Base-by-base conservation (phyloP, 345 rosid species). In the Reutealis trisperma region DNA sequence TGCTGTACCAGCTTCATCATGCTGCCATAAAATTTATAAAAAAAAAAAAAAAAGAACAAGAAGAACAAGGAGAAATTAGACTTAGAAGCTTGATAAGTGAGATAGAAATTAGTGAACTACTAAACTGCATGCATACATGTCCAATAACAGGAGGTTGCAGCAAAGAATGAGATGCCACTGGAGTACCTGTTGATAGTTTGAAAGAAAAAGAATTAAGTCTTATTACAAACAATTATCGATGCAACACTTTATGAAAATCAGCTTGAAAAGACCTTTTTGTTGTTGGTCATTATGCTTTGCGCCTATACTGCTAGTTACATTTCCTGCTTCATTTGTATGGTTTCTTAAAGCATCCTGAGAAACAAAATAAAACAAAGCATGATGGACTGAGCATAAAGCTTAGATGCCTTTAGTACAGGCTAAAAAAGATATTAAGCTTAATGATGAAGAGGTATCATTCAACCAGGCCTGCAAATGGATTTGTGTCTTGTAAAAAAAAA, bases 111-210 rank as follows among this genome's bases (percentile, higher is more conserved):
- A 62, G 12, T 21, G 72, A 75, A 60, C 24, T 25, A 73, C 63
- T 45, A 25, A 73, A 15, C 72, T 47, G 74, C 59, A 81, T n/a
- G 54, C 88, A n/a, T 83, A 91, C 96, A 79, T 80, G 86, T 69
- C 34, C 45, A 55, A 54, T 72, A 49, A 79, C 52, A 71, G 45
- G 49, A 71, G 86, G 84, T 63, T n/a, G 79, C 51, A 15, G 63
- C 69, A 63, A 77, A 66, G 68, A 72, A 62, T 55, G 78, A 61
- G 84, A 78, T 4, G 73, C 68, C 25, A 68, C 80, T 52, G 58
- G 70, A 70, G 55, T 42, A 74, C 77, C 91, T 90, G 89, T 76
- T 76, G 74, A 67, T 47, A n/a, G 49, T 76, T 74, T 41, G 22
- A 41, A 67, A 13, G 37, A 64, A 71, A 79, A 73, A 27, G 12